phyloP scores from a whole-genome alignment of 306 rosid genomes.

The Sesbania bispinosa region DNA sequence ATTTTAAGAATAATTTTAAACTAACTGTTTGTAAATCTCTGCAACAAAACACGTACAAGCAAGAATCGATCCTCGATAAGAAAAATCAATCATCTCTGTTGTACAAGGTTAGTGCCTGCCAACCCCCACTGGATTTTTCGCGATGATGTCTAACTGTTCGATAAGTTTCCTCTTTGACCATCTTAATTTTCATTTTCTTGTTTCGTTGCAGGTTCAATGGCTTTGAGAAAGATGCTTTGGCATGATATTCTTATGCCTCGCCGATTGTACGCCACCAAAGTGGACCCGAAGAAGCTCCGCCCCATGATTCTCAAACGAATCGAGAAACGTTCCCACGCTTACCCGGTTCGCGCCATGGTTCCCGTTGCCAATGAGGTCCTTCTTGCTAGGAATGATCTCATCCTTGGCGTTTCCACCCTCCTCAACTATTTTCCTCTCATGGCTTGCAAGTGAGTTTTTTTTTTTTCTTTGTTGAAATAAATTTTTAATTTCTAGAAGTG shows the following conservation, averaged over 20 bases:
- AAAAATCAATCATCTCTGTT: neutral
- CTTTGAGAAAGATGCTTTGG: constrained; percentile 29
- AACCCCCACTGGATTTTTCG: neutral
- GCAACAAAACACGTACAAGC: too few relatives aligned
- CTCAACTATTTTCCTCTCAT: constrained; percentile 51
- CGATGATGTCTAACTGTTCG: constrained; percentile 24
- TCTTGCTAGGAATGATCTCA: constrained; percentile 43
- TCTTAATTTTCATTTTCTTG: neutral
- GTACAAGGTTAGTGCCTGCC: neutral
- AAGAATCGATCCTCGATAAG: too few relatives aligned
- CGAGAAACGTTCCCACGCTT: constrained; percentile 49
- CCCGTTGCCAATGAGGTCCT: constrained; percentile 76
- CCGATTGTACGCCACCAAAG: constrained; percentile 34
- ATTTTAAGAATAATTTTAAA: too few relatives aligned
- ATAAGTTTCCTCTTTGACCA: constrained; percentile 7
- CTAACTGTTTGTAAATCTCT: too few relatives aligned
- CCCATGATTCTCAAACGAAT: constrained; percentile 79
- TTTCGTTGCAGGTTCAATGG: constrained; percentile 35
- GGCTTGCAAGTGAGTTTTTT: constrained; percentile 69
- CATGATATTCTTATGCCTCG: neutral
- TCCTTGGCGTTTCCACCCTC: constrained; percentile 70
- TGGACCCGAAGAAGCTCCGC: constrained; percentile 50
- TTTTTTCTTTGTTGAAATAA: too few relatives aligned
- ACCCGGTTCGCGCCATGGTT: constrained; percentile 53
- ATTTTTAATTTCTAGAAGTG: neutral